These are phyloP conservation scores for Mrakiaceae sp. DNA, from an alignment of 1,284 basidiomycete genomes.

Conservation along the genomic window DNA sequence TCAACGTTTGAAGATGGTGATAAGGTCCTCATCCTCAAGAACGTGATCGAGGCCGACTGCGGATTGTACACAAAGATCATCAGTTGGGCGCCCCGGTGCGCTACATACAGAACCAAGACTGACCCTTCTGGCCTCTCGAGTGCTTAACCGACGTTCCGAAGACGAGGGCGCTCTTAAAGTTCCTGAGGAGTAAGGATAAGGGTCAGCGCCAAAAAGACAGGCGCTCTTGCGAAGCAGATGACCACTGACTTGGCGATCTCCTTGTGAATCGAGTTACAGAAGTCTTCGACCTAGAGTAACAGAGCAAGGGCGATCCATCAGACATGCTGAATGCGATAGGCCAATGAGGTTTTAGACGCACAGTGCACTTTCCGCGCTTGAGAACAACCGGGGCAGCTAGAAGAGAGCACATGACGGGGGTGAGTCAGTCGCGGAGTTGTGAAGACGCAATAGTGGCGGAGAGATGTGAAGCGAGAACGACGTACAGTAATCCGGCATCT, in stretches of 20 bases:
- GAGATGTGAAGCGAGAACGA: background rate
- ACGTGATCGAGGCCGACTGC: conserved; percentile 42
- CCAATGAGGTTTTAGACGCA: conserved; percentile 42
- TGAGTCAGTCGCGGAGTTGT: conserved; percentile 45
- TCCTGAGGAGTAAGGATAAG: conserved; percentile 25
- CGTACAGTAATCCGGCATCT: conserved; percentile 69
- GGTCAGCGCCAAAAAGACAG: background rate
- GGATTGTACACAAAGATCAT: background rate
- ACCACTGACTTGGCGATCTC: conserved; percentile 85
- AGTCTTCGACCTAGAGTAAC: conserved; percentile 43
- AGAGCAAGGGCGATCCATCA: background rate
- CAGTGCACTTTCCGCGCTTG: conserved; percentile 42
- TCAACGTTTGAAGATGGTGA: conserved; percentile 15
- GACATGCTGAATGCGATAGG: background rate
- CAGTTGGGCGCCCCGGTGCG: background rate
- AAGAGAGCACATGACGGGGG: background rate
- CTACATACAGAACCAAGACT: conserved; percentile 51
- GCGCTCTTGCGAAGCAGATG: conserved; percentile 36
- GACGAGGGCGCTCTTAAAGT: conserved; percentile 28
- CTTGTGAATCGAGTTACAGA: conserved; percentile 76
- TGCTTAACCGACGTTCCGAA: conserved; percentile 77
- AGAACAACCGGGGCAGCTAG: conserved; percentile 49
- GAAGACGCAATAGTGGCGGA: background rate
- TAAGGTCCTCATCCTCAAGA: conserved; percentile 68
- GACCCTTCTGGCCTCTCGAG: conserved; percentile 84